Conservation (phyloP, 139 green algal species). For the Tetradesmus lagerheimii region DNA sequence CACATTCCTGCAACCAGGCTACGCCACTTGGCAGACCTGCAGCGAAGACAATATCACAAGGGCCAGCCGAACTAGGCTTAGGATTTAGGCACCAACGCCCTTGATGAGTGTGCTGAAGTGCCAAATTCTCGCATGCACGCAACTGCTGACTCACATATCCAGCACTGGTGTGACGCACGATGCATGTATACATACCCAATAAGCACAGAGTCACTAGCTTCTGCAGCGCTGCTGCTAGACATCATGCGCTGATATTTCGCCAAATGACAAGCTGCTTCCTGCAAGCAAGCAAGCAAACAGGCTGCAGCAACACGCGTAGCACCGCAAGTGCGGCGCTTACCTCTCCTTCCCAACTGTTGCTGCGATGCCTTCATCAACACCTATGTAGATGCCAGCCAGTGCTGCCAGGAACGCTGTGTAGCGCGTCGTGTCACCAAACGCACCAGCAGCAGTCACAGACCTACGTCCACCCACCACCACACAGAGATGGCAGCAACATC, state of each 20-base stretch:
- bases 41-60: neutral
- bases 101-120: too few relatives aligned
- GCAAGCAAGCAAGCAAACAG: neutral
- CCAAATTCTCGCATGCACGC: neutral
- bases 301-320: neutral
- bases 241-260: neutral
- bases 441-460: constrained; percentile 29
- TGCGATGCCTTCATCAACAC: constrained; percentile 83
- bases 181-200: neutral
- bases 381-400: constrained; percentile 76
- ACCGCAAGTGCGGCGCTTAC: constrained; percentile 33
- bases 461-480: neutral
- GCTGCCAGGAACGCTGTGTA: constrained; percentile 80
- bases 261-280: neutral
- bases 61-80: too few relatives aligned
- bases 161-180: neutral
- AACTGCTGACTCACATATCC: neutral
- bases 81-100: neutral
- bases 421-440: constrained; percentile 70
- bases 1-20: constrained; percentile 79
- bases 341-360: constrained; percentile 70
- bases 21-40: constrained; percentile 79
- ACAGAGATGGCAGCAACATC: neutral
- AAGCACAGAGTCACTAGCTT: neutral
- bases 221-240: neutral